Conservation (phyloP, 148 eudicot genomes). For the Vaccinium myrtillus region DNA sequence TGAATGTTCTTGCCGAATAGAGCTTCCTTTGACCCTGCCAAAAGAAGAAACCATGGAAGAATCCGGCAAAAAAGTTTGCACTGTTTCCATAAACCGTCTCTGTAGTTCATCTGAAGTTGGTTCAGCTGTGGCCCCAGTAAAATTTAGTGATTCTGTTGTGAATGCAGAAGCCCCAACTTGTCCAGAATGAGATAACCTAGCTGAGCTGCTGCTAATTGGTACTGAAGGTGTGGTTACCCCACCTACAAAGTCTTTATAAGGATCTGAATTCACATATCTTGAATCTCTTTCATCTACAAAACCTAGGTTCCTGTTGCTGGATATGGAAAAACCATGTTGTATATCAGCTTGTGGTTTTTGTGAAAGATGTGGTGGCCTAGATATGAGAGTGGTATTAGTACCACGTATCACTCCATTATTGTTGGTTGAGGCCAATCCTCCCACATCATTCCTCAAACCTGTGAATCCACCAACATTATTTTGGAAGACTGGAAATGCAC, state of each 20-base stretch:
- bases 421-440: slow-evolving; percentile 4
- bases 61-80: slow-evolving; percentile 13
- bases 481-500: slow-evolving; percentile 19
- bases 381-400: slow-evolving; percentile 1
- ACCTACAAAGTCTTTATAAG: slow-evolving; percentile 13
- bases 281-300: not conserved
- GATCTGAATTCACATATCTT: slow-evolving; percentile 15
- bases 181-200: slow-evolving; percentile 17
- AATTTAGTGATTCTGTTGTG: slow-evolving; percentile 1
- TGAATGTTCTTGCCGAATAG: slow-evolving; percentile 18
- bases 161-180: slow-evolving; percentile 8
- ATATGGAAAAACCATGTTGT: not conserved
- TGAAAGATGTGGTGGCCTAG: slow-evolving; percentile 18
- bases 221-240: slow-evolving; percentile 14
- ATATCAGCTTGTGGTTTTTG: slow-evolving; percentile 21
- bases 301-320: slow-evolving; percentile 12
- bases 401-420: slow-evolving; percentile 12
- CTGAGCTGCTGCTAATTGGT: slow-evolving; percentile 16
- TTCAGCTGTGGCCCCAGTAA: slow-evolving; percentile 11
- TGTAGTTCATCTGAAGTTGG: slow-evolving; percentile 11
- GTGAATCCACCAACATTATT: slow-evolving; percentile 17
- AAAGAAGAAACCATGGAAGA: slow-evolving; percentile 12
- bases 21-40: slow-evolving; percentile 9
- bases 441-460: slow-evolving; percentile 7
- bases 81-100: slow-evolving; percentile 5